phyloP scores from a whole-genome alignment of 768 basidiomycete genomes.

The Lactarius tabidus region DNA sequence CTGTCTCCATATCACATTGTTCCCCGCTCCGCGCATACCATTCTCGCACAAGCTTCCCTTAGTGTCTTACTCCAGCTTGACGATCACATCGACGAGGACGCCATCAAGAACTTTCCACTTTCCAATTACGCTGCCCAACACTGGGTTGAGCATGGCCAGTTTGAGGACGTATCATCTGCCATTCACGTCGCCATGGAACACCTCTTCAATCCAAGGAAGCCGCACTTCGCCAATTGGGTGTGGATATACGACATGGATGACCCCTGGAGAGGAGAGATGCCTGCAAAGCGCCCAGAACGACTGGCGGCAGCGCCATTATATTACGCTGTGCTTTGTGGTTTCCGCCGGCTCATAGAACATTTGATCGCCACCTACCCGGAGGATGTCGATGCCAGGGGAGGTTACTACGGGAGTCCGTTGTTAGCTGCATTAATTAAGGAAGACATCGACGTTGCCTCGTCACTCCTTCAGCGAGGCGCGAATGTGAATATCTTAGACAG shows the following conservation, averaged over 20 bases:
- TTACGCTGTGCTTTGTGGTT: background rate
- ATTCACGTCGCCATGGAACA: background rate
- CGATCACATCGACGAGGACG: no score
- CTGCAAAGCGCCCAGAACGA: background rate
- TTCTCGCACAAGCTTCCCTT: no score
- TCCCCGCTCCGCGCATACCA: no score
- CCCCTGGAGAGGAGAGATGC: background rate
- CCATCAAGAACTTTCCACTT: no score
- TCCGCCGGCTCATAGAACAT: background rate
- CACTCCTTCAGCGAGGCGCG: background rate
- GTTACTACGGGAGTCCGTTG: background rate
- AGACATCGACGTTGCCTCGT: background rate
- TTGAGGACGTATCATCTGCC: background rate
- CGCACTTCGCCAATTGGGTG: background rate
- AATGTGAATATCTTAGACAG: background rate
- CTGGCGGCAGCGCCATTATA: background rate
- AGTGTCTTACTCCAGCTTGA: no score
- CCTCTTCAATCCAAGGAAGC: background rate
- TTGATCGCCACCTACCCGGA: background rate
- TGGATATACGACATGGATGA: constrained; percentile 1
- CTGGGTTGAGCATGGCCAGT: constrained; percentile 1
- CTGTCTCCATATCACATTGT: no score
- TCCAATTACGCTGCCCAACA: background rate
- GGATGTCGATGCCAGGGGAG: background rate
- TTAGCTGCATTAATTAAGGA: background rate